Conservation (phyloP, 164 flowering plant genomes). For the Berberis vulgaris region DNA sequence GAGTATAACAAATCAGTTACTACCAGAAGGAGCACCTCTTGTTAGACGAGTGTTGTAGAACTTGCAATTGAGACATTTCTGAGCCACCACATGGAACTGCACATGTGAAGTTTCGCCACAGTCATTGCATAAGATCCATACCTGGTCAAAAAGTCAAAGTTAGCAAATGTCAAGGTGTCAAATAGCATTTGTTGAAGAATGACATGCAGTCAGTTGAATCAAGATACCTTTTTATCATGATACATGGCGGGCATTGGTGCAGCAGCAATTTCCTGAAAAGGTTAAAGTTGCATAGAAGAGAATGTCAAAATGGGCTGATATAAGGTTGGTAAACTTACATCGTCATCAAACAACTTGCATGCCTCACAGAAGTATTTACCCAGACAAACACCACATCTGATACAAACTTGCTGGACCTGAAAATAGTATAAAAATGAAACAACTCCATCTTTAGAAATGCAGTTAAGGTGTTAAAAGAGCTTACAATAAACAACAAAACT, state of each 20-base stretch:
- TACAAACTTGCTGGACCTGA: constrained; percentile 68
- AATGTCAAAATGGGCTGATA: not conserved
- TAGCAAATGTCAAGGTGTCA: too few relatives aligned
- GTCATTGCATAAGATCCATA: constrained; percentile 79
- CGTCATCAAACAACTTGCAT: constrained; percentile 92
- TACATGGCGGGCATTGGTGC: constrained; percentile 83
- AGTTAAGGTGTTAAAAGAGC: not conserved
- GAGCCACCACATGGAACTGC: constrained; percentile 68
- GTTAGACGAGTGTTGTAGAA: constrained; percentile 83
- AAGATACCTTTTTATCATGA: constrained; percentile 51
- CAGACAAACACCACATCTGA: constrained; percentile 89
- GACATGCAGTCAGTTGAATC: not conserved
- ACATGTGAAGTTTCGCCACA: constrained; percentile 51
- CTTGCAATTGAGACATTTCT: constrained; percentile 73
- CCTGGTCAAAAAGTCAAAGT: constrained; percentile 20
- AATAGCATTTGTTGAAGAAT: not conserved
- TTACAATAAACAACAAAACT: too few relatives aligned
- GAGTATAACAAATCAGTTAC: not conserved
- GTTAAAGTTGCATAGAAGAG: not conserved
- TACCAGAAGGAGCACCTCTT: constrained; percentile 16
- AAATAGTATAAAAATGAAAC: not conserved
- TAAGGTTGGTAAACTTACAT: constrained; percentile 43
- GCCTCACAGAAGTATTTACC: constrained; percentile 71
- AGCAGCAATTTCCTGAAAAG: constrained; percentile 56
- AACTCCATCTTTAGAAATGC: not conserved